These are phyloP conservation scores for Aspergillus diversus DNA, from an alignment of 495 filamentous ascomycete species.

Conservation along the genomic window DNA sequence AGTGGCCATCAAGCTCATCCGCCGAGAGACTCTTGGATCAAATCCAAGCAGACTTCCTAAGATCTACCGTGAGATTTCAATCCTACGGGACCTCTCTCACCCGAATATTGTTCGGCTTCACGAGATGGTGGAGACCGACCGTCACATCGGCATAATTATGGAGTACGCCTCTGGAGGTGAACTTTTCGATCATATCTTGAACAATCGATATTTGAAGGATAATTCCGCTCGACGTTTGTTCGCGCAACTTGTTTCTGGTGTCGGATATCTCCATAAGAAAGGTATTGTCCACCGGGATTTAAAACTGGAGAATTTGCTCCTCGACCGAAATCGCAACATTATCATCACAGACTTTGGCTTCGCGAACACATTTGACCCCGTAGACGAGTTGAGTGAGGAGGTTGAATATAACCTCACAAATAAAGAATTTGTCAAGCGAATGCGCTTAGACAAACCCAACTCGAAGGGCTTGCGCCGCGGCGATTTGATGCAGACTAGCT, in stretches of 20 bases:
- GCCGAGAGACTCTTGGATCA: conserved; percentile 80
- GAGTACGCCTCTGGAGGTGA: conserved; percentile 98
- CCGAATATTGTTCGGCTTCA: conserved; percentile 97
- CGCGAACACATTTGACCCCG: conserved; percentile 93
- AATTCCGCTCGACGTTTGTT: conserved; percentile 87
- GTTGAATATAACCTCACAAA: conserved; percentile 86
- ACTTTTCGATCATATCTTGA: conserved; percentile 96
- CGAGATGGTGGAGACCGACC: conserved; percentile 97
- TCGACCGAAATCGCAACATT: conserved; percentile 96
- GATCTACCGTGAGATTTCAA: conserved; percentile 95
- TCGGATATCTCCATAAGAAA: conserved; percentile 98
- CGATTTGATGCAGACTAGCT: conserved; percentile 62
- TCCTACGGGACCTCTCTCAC: conserved; percentile 82
- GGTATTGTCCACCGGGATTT: conserved; percentile 98
- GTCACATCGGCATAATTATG: conserved; percentile 96
- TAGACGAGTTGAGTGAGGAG: conserved; percentile 85
- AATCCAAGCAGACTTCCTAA: conserved; percentile 90
- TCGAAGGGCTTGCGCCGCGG: conserved; percentile 79
- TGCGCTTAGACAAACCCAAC: conserved; percentile 79
- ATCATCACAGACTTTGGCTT: conserved; percentile 99
- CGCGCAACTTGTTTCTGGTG: conserved; percentile 93
- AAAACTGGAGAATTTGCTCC: conserved; percentile 93
- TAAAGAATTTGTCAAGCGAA: conserved; percentile 79
- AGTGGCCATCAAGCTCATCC: conserved; percentile 98
- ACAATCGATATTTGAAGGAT: conserved; percentile 95